A percentile compares a stretch with the other conserved stretches of the same genome.
These are phyloP conservation scores for Anisodus acutangulus DNA, from an alignment of 257 asterid species.

Conservation along the genomic window DNA sequence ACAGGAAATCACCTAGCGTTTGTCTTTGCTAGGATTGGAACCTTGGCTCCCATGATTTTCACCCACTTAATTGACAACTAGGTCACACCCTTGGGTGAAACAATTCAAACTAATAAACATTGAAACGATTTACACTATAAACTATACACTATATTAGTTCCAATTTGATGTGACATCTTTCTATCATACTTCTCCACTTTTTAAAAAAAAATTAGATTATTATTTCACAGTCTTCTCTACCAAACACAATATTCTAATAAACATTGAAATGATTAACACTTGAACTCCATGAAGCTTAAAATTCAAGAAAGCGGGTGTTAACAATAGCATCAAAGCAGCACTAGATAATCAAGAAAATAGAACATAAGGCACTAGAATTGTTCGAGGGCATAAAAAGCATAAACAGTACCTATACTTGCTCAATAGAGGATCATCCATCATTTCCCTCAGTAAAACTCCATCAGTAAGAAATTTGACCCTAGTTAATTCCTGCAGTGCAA, in stretches of 20 bases:
- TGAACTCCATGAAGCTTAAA: neutral
- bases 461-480: slow-evolving; percentile 89
- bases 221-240: slow-evolving; percentile 9
- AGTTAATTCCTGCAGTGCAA: slow-evolving; percentile 70
- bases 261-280: neutral
- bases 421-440: slow-evolving; percentile 98
- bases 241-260: neutral
- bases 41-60: neutral
- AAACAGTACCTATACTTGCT: slow-evolving; percentile 83
- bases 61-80: neutral
- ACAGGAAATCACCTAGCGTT: neutral
- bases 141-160: neutral
- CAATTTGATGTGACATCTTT: neutral
- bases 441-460: slow-evolving; percentile 94
- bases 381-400: slow-evolving; percentile 2
- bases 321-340: neutral
- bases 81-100: neutral
- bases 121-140: neutral
- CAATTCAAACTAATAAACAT: neutral
- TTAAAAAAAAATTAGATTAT: neutral
- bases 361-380: neutral
- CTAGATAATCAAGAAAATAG: slow-evolving; percentile 7
- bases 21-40: neutral
- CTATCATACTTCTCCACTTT: neutral
- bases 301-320: neutral